Percentiles rank a stretch among this genome's conserved stretches.
These are phyloP conservation scores for Puccinia horiana DNA, from an alignment of 1,284 basidiomycete genomes.

Conservation along the genomic window DNA sequence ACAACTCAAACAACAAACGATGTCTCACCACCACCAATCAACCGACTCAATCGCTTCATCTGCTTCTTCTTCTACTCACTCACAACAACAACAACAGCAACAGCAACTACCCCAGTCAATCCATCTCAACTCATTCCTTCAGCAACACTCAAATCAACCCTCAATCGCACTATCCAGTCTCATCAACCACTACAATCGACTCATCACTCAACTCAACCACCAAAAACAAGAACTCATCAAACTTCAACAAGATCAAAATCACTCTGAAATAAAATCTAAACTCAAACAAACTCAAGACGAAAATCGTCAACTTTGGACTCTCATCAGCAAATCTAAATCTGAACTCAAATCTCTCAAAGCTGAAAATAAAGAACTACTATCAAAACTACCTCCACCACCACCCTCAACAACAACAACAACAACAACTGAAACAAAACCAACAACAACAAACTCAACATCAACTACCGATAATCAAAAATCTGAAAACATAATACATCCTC, in stretches of 20 bases:
- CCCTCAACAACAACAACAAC: background rate
- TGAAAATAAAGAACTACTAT: slow-evolving; percentile 32
- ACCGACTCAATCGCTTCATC: too few species aligned
- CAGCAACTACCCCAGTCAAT: background rate
- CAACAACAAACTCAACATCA: background rate
- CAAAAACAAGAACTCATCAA: background rate
- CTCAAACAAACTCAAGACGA: slow-evolving; percentile 28
- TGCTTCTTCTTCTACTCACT: background rate
- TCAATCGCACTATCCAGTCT: background rate
- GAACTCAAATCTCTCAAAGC: slow-evolving; percentile 36
- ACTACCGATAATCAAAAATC: too few species aligned
- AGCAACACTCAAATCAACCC: background rate
- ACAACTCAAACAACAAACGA: too few species aligned
- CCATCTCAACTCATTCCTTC: background rate
- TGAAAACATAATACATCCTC: too few species aligned
- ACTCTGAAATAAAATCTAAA: background rate
- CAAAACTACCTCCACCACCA: background rate
- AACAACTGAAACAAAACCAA: background rate
- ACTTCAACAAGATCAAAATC: background rate
- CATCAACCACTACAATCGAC: background rate
- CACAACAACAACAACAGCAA: too few species aligned
- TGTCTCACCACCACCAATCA: too few species aligned
- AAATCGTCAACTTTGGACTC: slow-evolving; percentile 45
- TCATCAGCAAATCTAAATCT: slow-evolving; percentile 34
- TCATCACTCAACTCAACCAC: background rate